Evolutionary conservation across 2,329 filamentous ascomycete species (phyloP).

Genomic region (Aaosphaeria arxii): DNA sequence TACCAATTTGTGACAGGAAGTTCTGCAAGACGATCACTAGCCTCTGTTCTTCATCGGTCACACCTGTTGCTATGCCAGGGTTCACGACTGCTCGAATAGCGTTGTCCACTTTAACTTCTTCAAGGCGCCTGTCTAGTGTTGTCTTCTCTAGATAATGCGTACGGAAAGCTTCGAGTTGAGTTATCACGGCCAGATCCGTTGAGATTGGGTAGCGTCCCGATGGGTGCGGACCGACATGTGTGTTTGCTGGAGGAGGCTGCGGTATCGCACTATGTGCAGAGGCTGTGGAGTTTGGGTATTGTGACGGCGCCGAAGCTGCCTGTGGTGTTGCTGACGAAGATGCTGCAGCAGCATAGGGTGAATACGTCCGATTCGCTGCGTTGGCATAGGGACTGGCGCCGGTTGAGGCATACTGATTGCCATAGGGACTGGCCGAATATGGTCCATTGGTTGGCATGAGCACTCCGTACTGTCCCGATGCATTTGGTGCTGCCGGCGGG

Average conservation of each 20-base stretch:
- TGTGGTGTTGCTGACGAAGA: slow-evolving; percentile 8
- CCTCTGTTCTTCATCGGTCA: slow-evolving; percentile 21
- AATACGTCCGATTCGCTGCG: slow-evolving; percentile 22
- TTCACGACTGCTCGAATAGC: slow-evolving; percentile 29
- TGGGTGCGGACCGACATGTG: slow-evolving; percentile 12
- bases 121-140: slow-evolving; percentile 11
- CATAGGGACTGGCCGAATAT: slow-evolving; percentile 24
- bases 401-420: slow-evolving; percentile 26
- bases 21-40: slow-evolving; percentile 23
- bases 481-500: slow-evolving; percentile 6
- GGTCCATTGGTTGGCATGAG: slow-evolving; percentile 29
- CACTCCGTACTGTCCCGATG: slow-evolving; percentile 33
- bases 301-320: neutral
- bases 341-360: slow-evolving; percentile 20
- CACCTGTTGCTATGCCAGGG: slow-evolving; percentile 16
- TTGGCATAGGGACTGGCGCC: slow-evolving; percentile 26
- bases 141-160: slow-evolving; percentile 19
- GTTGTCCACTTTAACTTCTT: slow-evolving; percentile 30
- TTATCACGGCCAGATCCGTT: slow-evolving; percentile 25
- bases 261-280: slow-evolving; percentile 3
- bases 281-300: neutral
- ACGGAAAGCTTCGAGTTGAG: slow-evolving; percentile 33
- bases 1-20: slow-evolving; percentile 11
- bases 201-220: slow-evolving; percentile 28
- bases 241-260: slow-evolving; percentile 5